A percentile compares a stretch with the other conserved stretches of the same genome.
Conservation (phyloP, 805 yeast genomes). For the Ogataea saltuana region DNA sequence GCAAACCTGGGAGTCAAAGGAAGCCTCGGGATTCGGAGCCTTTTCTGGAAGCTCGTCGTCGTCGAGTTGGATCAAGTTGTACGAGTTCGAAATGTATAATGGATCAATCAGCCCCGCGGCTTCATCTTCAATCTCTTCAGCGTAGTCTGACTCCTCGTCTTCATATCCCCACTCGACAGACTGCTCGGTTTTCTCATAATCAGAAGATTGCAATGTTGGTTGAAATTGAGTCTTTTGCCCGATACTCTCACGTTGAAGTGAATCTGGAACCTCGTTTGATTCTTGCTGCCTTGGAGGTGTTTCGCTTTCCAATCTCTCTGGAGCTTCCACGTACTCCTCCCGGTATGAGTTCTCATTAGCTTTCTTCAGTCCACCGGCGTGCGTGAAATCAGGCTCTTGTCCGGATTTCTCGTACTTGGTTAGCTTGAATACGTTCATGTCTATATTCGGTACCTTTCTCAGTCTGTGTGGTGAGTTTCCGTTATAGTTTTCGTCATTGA, state of each 20-base stretch:
- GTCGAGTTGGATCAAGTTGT: slow-evolving; percentile 20
- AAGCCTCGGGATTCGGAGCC: slow-evolving; percentile 14
- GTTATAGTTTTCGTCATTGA: slow-evolving; percentile 23
- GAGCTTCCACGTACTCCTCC: slow-evolving; percentile 2
- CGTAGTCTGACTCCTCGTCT: slow-evolving; percentile 22
- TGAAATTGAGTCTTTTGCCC: slow-evolving; percentile 1
- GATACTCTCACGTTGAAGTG: neutral
- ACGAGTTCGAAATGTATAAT: slow-evolving; percentile 18
- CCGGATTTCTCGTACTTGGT: slow-evolving; percentile 11
- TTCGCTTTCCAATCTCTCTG: neutral
- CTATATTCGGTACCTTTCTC: slow-evolving; percentile 23
- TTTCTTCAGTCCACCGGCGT: slow-evolving; percentile 11
- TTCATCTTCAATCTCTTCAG: slow-evolving; percentile 22
- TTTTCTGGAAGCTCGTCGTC: slow-evolving; percentile 15
- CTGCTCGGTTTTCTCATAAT: slow-evolving; percentile 4
- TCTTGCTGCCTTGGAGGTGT: slow-evolving; percentile 3
- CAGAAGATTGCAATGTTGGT: slow-evolving; percentile 1
- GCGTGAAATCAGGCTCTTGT: slow-evolving; percentile 8
- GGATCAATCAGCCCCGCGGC: slow-evolving; percentile 18
- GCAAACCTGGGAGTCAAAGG: slow-evolving; percentile 26
- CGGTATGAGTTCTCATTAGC: slow-evolving; percentile 3
- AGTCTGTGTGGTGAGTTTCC: slow-evolving; percentile 17
- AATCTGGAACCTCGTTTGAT: neutral
- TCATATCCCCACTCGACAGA: slow-evolving; percentile 16
- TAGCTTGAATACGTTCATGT: slow-evolving; percentile 15